Evolutionary conservation across 768 basidiomycete genomes (phyloP).

Genomic region (Agaricus sinodeliciosus): DNA sequence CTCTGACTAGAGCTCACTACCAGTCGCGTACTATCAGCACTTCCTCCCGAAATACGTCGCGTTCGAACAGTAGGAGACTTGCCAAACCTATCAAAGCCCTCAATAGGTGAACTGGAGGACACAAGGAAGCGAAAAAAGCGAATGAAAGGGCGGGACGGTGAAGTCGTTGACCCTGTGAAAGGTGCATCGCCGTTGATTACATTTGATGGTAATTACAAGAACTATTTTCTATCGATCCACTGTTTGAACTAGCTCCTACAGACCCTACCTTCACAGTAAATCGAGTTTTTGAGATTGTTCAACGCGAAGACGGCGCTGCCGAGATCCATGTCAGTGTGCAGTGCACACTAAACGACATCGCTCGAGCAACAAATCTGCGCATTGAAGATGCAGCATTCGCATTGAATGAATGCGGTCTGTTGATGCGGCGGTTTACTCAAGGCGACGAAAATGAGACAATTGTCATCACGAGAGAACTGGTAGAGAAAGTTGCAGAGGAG

Average conservation of each 20-base stretch:
- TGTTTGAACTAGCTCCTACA: conserved; percentile 16
- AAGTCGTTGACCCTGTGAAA: conserved; percentile 34
- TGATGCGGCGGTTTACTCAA: conserved; percentile 37
- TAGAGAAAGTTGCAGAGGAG: conserved; percentile 54
- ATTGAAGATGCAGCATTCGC: conserved; percentile 87
- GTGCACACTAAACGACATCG: conserved; percentile 74
- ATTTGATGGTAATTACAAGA: conserved; percentile 31
- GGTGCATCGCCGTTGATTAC: conserved; percentile 26
- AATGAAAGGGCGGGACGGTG: conserved; percentile 73
- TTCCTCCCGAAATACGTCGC: conserved; percentile 46
- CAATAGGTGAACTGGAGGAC: conserved; percentile 22
- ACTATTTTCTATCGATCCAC: not conserved
- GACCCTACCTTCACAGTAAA: conserved; percentile 47
- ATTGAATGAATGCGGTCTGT: conserved; percentile 78
- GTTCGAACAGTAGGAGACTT: conserved; percentile 38
- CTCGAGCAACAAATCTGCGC: conserved; percentile 73
- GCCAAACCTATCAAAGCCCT: conserved; percentile 32
- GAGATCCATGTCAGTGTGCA: conserved; percentile 59
- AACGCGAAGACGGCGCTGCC: conserved; percentile 61
- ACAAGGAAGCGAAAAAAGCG: conserved; percentile 35
- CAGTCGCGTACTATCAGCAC: conserved; percentile 52
- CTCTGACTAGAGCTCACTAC: not conserved
- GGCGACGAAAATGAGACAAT: conserved; percentile 29
- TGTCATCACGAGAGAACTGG: conserved; percentile 33
- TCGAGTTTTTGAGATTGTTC: conserved; percentile 51